Evolutionary conservation across 2,329 filamentous ascomycete species (phyloP).

Genomic region (Didymella lethalis): DNA sequence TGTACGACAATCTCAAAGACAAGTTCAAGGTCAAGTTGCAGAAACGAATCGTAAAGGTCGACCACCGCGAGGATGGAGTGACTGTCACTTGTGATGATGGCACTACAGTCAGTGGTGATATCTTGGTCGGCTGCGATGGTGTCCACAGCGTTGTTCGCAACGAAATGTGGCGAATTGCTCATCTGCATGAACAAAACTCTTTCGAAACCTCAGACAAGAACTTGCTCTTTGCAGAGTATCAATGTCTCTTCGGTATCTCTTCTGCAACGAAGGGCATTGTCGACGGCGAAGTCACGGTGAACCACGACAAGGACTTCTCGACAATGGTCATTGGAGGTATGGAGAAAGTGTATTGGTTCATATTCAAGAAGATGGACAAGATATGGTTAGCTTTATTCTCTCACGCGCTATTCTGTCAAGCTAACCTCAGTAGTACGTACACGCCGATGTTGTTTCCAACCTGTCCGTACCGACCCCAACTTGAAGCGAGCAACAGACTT

Average conservation of each 20-base stretch:
- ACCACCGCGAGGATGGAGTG: conserved; percentile 8
- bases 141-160: conserved; percentile 26
- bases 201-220: conserved; percentile 15
- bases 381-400: conserved; percentile 16
- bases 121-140: conserved; percentile 31
- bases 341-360: conserved; percentile 41
- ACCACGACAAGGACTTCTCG: conserved; percentile 13
- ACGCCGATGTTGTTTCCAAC: not conserved
- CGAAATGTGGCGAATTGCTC: conserved; percentile 28
- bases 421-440: conserved; percentile 18
- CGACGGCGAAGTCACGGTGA: conserved; percentile 17
- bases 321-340: conserved; percentile 26
- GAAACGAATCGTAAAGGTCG: conserved; percentile 10
- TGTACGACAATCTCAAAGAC: conserved; percentile 26
- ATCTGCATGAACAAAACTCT: conserved; percentile 7
- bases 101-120: conserved; percentile 11
- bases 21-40: conserved; percentile 21
- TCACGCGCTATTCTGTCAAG: not conserved
- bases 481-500: not conserved
- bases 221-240: conserved; percentile 23
- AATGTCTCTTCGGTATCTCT: conserved; percentile 28
- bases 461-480: not conserved
- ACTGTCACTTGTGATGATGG: conserved; percentile 22
- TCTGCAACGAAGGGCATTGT: not conserved
- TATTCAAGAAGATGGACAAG: conserved; percentile 31